Base-by-base conservation (phyloP, 495 filamentous ascomycete species). In the Pyrenopolyporus hunteri region DNA sequence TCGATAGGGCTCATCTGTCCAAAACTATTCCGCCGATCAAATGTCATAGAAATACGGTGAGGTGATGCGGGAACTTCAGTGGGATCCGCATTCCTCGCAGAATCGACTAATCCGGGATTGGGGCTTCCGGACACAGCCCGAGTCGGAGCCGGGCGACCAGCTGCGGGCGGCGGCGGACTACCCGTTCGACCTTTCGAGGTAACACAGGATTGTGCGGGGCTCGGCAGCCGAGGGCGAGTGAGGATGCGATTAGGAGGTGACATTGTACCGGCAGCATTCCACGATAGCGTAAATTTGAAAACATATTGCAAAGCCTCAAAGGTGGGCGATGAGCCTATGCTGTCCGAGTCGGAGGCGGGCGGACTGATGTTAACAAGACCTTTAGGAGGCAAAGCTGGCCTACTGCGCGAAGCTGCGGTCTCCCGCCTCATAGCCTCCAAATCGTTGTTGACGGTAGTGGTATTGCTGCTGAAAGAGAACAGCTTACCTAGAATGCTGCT, bases 401-500 rank as follows among this genome's bases (percentile, higher is more conserved):
- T 57, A 40, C 70, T 63, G 13, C 75, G 70, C 7, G 64, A 69
- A 36, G 74, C 72, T 10, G 76, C 75, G 2, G 74, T 75, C 23
- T 81, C 77, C 16, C 77, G 74, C 3, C 77, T 75, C 11, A 77
- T 70, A 51, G 76, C 57, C 19, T 77, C 74, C 26, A 80, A 53
- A 50, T 77, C 76, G 40, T 77, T 77, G 52, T 44, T 29, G 17
- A 13, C 6, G 6, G 37, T 56, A 7, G 37, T 56, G 50, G 60
- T 51, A 45, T 70, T 67, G 20, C 74, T 55, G 32, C 70, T 74
- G 40, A 89, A 87, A 0, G 80, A 78, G 16, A 87, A 76, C 40
- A 93, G 83, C 69, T 83, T 89, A 45, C 87, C 85, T 13, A 96
- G 71, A 9, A 93, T 72, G 29, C 79, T 82, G 87, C 88, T 91